Percentiles rank a stretch among this genome's conserved stretches.
phyloP scores from a whole-genome alignment of 2,329 filamentous ascomycete species.

The Colletotrichum lupini region DNA sequence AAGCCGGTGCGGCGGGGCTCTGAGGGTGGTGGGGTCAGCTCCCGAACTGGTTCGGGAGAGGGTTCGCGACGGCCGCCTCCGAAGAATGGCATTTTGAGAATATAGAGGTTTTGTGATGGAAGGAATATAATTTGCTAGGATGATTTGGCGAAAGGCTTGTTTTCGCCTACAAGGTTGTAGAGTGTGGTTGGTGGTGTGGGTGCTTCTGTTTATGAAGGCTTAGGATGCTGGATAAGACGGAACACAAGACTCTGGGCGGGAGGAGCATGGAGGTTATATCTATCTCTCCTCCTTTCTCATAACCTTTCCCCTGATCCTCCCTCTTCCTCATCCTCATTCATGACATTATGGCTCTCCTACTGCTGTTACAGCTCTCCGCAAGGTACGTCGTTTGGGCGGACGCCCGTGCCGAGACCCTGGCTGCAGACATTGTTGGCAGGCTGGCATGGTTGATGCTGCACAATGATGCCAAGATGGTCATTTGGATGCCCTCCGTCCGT shows the following conservation, averaged over 20 bases:
- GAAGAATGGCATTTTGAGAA: slow-evolving; percentile 40
- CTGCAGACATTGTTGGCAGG: slow-evolving; percentile 10
- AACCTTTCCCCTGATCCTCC: not conserved
- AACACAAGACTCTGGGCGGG: slow-evolving; percentile 19
- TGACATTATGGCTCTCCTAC: not conserved
- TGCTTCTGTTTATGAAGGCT: slow-evolving; percentile 14
- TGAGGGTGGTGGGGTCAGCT: slow-evolving; percentile 41
- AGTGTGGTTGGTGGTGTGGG: slow-evolving; percentile 11
- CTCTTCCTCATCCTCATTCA: not conserved
- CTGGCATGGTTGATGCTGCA: slow-evolving; percentile 20
- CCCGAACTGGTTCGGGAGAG: slow-evolving; percentile 45
- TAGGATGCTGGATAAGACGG: slow-evolving; percentile 34
- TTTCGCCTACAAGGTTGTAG: not conserved
- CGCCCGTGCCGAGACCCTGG: slow-evolving; percentile 27
- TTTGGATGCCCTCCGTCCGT: not conserved
- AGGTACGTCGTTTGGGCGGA: not conserved
- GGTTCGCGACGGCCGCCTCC: slow-evolving; percentile 43
- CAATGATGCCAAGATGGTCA: slow-evolving; percentile 34
- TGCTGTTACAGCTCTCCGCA: not conserved
- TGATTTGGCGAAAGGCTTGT: slow-evolving; percentile 15
- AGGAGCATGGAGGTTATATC: slow-evolving; percentile 20
- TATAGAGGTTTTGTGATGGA: not conserved
- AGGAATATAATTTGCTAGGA: not conserved
- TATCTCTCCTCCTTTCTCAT: not conserved
- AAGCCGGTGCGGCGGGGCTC: slow-evolving; percentile 34